Conservation (phyloP, 768 basidiomycete species). For the Cyclocybe cylindracea region DNA sequence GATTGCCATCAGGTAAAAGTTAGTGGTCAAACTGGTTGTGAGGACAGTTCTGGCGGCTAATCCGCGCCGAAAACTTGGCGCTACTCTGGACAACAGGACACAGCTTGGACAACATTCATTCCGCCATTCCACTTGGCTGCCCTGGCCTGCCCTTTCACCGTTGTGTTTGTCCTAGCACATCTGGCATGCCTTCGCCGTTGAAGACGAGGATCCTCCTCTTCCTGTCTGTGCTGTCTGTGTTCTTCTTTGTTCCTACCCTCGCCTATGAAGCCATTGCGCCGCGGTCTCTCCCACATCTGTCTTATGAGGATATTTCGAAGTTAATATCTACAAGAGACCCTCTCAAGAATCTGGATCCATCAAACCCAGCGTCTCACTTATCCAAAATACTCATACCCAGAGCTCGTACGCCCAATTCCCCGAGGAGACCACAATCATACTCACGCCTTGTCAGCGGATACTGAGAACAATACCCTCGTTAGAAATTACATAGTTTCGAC, state of each 20-base stretch:
- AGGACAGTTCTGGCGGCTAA: too few species aligned
- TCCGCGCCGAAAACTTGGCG: too few species aligned
- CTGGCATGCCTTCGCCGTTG: neutral
- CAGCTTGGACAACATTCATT: too few species aligned
- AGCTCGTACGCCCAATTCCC: conserved; percentile 49
- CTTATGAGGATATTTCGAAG: conserved; percentile 48
- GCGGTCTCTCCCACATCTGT: conserved; percentile 44
- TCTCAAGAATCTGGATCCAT: conserved; percentile 64
- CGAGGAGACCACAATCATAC: neutral
- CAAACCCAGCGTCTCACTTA: conserved; percentile 69
- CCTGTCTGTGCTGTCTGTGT: conserved; percentile 16
- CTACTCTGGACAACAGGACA: too few species aligned
- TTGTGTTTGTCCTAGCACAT: neutral
- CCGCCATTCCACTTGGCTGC: too few species aligned
- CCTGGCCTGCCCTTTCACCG: neutral
- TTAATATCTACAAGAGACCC: conserved; percentile 64
- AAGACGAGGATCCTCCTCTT: neutral
- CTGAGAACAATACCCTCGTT: conserved; percentile 78
- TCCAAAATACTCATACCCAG: conserved; percentile 87
- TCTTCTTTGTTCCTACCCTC: conserved; percentile 24
- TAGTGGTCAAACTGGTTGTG: neutral
- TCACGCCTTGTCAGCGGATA: conserved; percentile 50
- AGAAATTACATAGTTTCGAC: conserved; percentile 78
- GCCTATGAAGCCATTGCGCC: conserved; percentile 42
- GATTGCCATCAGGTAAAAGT: conserved; percentile 57